A percentile compares a stretch with the other conserved stretches of the same genome.
Conservation (phyloP, 345 rosid genomes). For the Euclidium syriacum region DNA sequence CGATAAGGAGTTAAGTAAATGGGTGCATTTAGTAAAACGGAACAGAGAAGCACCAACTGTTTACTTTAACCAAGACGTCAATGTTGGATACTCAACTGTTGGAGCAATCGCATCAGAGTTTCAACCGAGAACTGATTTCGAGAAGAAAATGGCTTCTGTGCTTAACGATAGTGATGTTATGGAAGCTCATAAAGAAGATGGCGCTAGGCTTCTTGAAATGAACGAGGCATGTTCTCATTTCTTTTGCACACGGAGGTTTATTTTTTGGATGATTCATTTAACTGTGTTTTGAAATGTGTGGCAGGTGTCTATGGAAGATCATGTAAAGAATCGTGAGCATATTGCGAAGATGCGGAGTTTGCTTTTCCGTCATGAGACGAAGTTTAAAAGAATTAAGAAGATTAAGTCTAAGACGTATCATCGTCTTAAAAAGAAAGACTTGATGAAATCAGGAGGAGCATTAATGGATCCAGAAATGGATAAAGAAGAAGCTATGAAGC, state of each 20-base stretch:
- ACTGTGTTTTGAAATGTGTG: conserved; percentile 11
- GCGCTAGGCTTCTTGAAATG: conserved; percentile 76
- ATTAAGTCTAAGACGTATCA: conserved; percentile 88
- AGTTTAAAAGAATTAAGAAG: conserved; percentile 75
- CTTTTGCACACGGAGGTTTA: no score
- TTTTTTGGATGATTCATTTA: no score
- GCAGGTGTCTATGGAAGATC: conserved; percentile 81
- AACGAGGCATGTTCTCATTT: conserved; percentile 69
- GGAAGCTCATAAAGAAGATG: conserved; percentile 83
- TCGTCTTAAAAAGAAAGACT: conserved; percentile 68
- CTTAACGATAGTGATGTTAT: conserved; percentile 50
- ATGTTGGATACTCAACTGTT: conserved; percentile 72
- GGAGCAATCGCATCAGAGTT: conserved; percentile 93
- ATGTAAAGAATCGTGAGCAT: conserved; percentile 46
- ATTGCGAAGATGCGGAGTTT: conserved; percentile 83
- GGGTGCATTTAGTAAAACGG: conserved; percentile 76
- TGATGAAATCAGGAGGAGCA: conserved; percentile 41
- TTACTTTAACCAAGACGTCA: conserved; percentile 63
- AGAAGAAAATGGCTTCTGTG: conserved; percentile 82
- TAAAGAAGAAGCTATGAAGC: conserved; percentile 74
- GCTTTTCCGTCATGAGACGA: conserved; percentile 84
- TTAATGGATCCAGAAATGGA: conserved; percentile 80
- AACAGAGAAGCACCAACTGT: conserved; percentile 85
- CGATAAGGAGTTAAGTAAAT: conserved; percentile 59
- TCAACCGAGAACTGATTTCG: conserved; percentile 89